Percentiles rank a stretch among this genome's conserved stretches.
Evolutionary conservation across 345 rosid species (phyloP).

Genomic region (Lepidium didymum): DNA sequence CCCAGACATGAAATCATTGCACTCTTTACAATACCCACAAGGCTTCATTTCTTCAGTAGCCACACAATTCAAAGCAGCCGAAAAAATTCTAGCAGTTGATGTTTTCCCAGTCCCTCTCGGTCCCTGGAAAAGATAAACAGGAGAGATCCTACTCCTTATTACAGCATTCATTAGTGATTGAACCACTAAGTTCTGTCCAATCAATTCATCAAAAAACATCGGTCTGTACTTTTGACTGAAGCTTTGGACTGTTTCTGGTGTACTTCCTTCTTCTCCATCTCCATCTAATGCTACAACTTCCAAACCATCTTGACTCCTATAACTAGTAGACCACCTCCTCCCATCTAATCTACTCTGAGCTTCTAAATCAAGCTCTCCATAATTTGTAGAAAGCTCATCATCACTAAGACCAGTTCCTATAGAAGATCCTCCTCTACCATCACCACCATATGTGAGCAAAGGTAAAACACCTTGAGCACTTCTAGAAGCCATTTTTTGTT

Average conservation of each 20-base stretch:
- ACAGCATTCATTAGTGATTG: slow-evolving; percentile 74
- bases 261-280: slow-evolving; percentile 63
- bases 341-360: slow-evolving; percentile 98
- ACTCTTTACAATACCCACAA: slow-evolving; percentile 76
- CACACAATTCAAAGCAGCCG: slow-evolving; percentile 78
- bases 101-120: slow-evolving; percentile 96
- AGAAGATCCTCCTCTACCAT: slow-evolving; percentile 73
- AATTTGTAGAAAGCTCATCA: slow-evolving; percentile 90
- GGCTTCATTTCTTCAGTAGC: slow-evolving; percentile 69
- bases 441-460: slow-evolving; percentile 53
- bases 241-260: slow-evolving; percentile 55
- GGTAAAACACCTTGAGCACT: slow-evolving; percentile 77
- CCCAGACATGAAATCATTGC: slow-evolving; percentile 70
- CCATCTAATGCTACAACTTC: slow-evolving; percentile 53
- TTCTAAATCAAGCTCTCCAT: slow-evolving; percentile 89
- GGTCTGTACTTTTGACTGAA: slow-evolving; percentile 90
- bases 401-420: slow-evolving; percentile 66
- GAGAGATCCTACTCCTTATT: slow-evolving; percentile 73
- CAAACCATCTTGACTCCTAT: slow-evolving; percentile 79
- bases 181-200: slow-evolving; percentile 88
- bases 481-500: slow-evolving; percentile 46
- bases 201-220: slow-evolving; percentile 68
- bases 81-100: slow-evolving; percentile 80
- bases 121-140: slow-evolving; percentile 93
- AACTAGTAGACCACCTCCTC: slow-evolving; percentile 87